Evolutionary conservation across 768 basidiomycete species (phyloP).

Genomic region (Trametes cinnabarina): DNA sequence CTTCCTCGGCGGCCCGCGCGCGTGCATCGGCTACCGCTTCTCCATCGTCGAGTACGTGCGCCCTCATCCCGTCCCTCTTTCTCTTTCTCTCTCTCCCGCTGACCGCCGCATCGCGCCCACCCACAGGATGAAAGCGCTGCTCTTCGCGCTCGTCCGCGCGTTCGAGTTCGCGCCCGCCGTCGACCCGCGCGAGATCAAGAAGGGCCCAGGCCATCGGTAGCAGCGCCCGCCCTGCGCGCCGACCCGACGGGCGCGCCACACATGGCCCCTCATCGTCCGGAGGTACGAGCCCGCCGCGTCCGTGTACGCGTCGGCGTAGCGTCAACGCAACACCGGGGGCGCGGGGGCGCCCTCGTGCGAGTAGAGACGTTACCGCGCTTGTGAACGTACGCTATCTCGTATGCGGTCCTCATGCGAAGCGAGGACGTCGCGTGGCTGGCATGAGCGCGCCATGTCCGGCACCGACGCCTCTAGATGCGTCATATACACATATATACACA

Average conservation of each 20-base stretch:
- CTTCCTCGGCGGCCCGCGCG: slow-evolving; percentile 62
- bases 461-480: not conserved
- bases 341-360: no score
- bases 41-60: slow-evolving; percentile 53
- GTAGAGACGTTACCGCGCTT: no score
- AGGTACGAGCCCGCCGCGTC: not conserved
- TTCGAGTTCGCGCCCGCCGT: slow-evolving; percentile 34
- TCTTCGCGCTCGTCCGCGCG: slow-evolving; percentile 32
- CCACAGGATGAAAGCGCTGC: slow-evolving; percentile 33
- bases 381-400: no score
- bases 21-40: slow-evolving; percentile 69
- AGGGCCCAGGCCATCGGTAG: slow-evolving; percentile 19
- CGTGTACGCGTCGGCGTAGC: no score
- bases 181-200: slow-evolving; percentile 22
- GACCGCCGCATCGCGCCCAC: no score
- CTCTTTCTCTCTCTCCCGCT: not conserved
- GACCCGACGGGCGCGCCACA: slow-evolving; percentile 19
- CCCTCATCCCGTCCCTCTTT: no score
- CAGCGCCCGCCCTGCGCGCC: slow-evolving; percentile 25
- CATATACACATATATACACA: not conserved
- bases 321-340: no score
- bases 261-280: slow-evolving; percentile 27
- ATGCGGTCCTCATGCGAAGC: no score
- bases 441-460: no score
- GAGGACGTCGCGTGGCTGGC: no score